Percentiles rank a stretch among this genome's conserved stretches.
Conservation (phyloP, 768 basidiomycete genomes). For the Termitomyces sp. region DNA sequence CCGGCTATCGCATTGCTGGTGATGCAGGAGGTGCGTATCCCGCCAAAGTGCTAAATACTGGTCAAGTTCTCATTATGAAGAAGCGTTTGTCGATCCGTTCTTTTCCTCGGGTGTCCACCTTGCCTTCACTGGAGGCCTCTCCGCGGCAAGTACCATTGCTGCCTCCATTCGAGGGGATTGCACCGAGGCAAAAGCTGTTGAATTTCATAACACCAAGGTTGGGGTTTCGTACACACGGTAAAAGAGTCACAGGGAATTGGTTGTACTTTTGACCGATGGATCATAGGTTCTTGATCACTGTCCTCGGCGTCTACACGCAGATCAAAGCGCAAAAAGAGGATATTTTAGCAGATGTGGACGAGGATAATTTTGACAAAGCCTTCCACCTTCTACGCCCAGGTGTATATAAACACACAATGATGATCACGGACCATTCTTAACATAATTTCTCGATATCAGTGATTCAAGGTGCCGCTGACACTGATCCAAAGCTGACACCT, state of each 20-base stretch:
- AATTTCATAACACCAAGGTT: slow-evolving; percentile 25
- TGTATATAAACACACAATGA: not conserved
- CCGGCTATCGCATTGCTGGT: slow-evolving; percentile 23
- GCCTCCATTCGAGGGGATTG: slow-evolving; percentile 23
- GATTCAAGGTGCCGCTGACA: slow-evolving; percentile 53
- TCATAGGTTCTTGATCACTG: slow-evolving; percentile 22
- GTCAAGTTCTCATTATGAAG: not conserved
- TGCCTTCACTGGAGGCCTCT: slow-evolving; percentile 28
- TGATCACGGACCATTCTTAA: not conserved
- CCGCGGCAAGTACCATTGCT: slow-evolving; percentile 27
- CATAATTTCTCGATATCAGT: slow-evolving; percentile 20
- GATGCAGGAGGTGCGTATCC: slow-evolving; percentile 34
- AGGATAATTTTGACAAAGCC: slow-evolving; percentile 38
- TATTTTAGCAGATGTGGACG: slow-evolving; percentile 31
- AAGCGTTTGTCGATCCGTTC: slow-evolving; percentile 43
- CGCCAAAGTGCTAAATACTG: not conserved
- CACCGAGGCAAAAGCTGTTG: slow-evolving; percentile 18
- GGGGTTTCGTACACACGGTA: slow-evolving; percentile 27
- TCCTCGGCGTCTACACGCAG: slow-evolving; percentile 40
- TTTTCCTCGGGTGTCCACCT: slow-evolving; percentile 35
- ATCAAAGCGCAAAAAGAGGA: slow-evolving; percentile 31
- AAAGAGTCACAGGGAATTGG: not conserved
- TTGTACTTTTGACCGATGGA: slow-evolving; percentile 24
- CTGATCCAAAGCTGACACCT: slow-evolving; percentile 42
- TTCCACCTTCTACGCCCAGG: slow-evolving; percentile 31